Evolutionary conservation across 192 early-diverging fungal species (phyloP).

Genomic region (Coemansia sp.): DNA sequence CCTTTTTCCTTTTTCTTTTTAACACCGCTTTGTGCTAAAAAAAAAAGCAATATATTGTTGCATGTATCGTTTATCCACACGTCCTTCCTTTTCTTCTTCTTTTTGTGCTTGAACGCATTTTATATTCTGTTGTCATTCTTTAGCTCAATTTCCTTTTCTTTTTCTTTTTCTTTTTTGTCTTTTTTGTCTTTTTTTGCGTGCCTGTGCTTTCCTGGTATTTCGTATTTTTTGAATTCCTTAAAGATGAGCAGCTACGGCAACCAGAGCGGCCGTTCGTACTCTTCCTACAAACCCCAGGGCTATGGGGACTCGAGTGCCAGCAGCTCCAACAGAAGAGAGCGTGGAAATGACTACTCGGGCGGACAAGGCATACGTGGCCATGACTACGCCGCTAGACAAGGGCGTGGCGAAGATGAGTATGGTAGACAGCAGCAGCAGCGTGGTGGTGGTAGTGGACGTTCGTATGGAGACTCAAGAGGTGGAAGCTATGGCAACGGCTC

Average conservation of each 20-base stretch:
- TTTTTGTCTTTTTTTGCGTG: too few species aligned
- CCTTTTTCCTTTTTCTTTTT: not conserved
- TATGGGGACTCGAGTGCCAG: not conserved
- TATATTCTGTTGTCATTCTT: conserved; percentile 3
- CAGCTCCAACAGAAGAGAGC: conserved; percentile 1
- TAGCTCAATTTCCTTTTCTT: not conserved
- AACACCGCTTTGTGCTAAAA: not conserved
- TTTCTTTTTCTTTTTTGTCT: too few species aligned
- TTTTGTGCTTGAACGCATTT: conserved; percentile 9
- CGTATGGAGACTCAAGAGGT: not conserved
- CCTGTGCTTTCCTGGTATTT: not conserved
- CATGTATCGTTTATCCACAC: not conserved
- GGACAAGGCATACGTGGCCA: too few species aligned
- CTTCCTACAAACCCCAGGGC: conserved; percentile 6
- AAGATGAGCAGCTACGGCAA: conserved; percentile 48
- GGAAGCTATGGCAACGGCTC: conserved; percentile 12
- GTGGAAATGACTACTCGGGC: not conserved
- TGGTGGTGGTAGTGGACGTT: not conserved
- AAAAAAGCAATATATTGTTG: not conserved
- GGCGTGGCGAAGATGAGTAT: too few species aligned
- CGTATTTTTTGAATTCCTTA: conserved; percentile 8
- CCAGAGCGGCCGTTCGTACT: conserved; percentile 14
- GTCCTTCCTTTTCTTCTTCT: not conserved
- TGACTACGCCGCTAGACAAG: too few species aligned
- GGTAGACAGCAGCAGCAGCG: conserved; percentile 2